phyloP scores from a whole-genome alignment of 106 monocot genomes.

The Amphibolis antarctica region DNA sequence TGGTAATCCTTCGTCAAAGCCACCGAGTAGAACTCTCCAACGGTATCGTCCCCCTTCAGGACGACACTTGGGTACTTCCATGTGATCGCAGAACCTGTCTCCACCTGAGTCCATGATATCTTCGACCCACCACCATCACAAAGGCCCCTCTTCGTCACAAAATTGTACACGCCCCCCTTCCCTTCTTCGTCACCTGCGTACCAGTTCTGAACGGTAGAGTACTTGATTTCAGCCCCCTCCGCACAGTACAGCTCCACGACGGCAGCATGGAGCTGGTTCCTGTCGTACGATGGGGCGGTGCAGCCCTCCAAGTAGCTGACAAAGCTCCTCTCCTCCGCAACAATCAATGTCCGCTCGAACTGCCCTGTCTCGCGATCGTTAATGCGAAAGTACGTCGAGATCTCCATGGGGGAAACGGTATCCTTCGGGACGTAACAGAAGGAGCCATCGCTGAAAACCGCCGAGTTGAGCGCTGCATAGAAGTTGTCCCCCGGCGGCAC shows the following conservation, averaged over 20 bases:
- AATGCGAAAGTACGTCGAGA: constrained; percentile 86
- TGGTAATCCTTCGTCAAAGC: constrained; percentile 89
- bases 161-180: constrained; percentile 85
- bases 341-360: constrained; percentile 83
- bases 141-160: constrained; percentile 84
- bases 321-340: constrained; percentile 72
- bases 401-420: constrained; percentile 86
- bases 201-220: constrained; percentile 97
- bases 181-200: constrained; percentile 80
- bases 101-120: constrained; percentile 98
- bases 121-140: constrained; percentile 67
- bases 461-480: constrained; percentile 87
- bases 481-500: constrained; percentile 80
- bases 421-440: constrained; percentile 94
- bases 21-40: constrained; percentile 95
- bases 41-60: constrained; percentile 56
- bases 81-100: constrained; percentile 93
- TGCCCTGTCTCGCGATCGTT: constrained; percentile 83
- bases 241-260: constrained; percentile 84
- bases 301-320: constrained; percentile 95
- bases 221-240: constrained; percentile 85
- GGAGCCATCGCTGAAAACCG: constrained; percentile 84
- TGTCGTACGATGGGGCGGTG: constrained; percentile 76
- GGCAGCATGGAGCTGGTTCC: constrained; percentile 90
- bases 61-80: constrained; percentile 98